phyloP scores from a whole-genome alignment of 495 filamentous ascomycete species.

The Hyaloscypha hepaticicola region DNA sequence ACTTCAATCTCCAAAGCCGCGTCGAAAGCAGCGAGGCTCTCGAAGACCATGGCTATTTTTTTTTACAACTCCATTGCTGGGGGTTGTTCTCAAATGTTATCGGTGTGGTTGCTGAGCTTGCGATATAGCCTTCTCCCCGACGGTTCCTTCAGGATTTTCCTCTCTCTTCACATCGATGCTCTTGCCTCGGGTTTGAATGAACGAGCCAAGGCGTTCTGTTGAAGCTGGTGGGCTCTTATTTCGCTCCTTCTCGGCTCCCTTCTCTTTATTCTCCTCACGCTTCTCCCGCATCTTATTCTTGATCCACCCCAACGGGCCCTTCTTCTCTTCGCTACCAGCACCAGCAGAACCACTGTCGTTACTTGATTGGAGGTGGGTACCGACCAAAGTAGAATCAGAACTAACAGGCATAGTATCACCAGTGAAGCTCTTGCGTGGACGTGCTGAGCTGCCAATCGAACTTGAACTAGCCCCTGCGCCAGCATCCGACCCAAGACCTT shows the following conservation, averaged over 20 bases:
- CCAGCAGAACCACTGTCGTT: slow-evolving; percentile 36
- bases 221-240: slow-evolving; percentile 33
- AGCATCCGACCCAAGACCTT: slow-evolving; percentile 54
- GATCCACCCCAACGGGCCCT: slow-evolving; percentile 79
- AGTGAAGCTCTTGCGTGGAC: slow-evolving; percentile 53
- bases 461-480: slow-evolving; percentile 68
- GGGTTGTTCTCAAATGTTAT: neutral
- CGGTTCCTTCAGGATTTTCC: slow-evolving; percentile 10
- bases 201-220: slow-evolving; percentile 21
- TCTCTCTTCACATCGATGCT: slow-evolving; percentile 31
- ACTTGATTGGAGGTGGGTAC: slow-evolving; percentile 41
- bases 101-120: neutral
- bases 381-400: slow-evolving; percentile 32
- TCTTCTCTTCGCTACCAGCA: slow-evolving; percentile 52
- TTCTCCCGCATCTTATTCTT: slow-evolving; percentile 80
- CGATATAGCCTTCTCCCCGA: neutral
- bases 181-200: slow-evolving; percentile 22
- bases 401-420: slow-evolving; percentile 42
- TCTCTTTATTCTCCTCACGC: slow-evolving; percentile 52
- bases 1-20: neutral
- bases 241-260: slow-evolving; percentile 32
- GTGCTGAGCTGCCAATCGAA: slow-evolving; percentile 61
- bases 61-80: neutral
- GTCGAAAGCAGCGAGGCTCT: neutral
- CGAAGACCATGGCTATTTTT: neutral